Evolutionary conservation across 371 early-diverging fungal species (phyloP).

Genomic region (Sporodiniella umbellata): DNA sequence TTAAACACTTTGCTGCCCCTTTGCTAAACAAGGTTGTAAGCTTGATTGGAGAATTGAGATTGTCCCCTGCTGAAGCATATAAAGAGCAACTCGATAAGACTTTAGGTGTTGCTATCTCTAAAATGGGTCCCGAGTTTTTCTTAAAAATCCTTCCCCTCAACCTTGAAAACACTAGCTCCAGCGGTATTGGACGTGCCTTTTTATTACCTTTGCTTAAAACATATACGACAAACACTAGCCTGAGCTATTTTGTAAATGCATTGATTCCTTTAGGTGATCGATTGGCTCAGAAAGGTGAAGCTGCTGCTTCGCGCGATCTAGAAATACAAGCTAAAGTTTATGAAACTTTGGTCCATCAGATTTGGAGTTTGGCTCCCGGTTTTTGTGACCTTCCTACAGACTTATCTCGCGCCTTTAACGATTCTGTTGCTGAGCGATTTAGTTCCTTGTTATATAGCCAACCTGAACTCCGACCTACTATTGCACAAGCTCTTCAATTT

Average conservation of each 20-base stretch:
- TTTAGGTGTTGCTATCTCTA: slow-evolving; percentile 75
- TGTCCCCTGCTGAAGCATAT: slow-evolving; percentile 78
- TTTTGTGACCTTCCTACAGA: slow-evolving; percentile 86
- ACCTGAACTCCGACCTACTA: slow-evolving; percentile 76
- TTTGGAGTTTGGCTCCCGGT: slow-evolving; percentile 87
- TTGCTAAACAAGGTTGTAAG: slow-evolving; percentile 62
- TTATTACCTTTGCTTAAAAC: slow-evolving; percentile 78
- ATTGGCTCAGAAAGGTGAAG: slow-evolving; percentile 63
- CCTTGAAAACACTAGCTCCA: slow-evolving; percentile 57
- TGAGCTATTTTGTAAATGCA: slow-evolving; percentile 69
- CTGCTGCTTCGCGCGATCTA: slow-evolving; percentile 58
- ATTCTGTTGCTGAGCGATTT: slow-evolving; percentile 67
- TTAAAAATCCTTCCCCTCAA: slow-evolving; percentile 84
- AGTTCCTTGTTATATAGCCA: slow-evolving; percentile 62
- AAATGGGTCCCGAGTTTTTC: slow-evolving; percentile 80
- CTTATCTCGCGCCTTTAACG: slow-evolving; percentile 54
- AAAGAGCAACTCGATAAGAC: slow-evolving; percentile 84
- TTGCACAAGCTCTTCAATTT: slow-evolving; percentile 72
- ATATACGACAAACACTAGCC: slow-evolving; percentile 73
- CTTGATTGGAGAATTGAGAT: slow-evolving; percentile 75
- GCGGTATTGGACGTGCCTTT: slow-evolving; percentile 74
- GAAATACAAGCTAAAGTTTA: slow-evolving; percentile 88
- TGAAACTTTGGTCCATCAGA: slow-evolving; percentile 83
- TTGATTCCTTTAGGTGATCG: slow-evolving; percentile 79
- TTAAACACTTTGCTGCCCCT: slow-evolving; percentile 64